Evolutionary conservation across 371 early-diverging fungal species (phyloP), one percentile per base, ranked within the genome.

Genomic region (Lichtheimia hyalospora): DNA sequence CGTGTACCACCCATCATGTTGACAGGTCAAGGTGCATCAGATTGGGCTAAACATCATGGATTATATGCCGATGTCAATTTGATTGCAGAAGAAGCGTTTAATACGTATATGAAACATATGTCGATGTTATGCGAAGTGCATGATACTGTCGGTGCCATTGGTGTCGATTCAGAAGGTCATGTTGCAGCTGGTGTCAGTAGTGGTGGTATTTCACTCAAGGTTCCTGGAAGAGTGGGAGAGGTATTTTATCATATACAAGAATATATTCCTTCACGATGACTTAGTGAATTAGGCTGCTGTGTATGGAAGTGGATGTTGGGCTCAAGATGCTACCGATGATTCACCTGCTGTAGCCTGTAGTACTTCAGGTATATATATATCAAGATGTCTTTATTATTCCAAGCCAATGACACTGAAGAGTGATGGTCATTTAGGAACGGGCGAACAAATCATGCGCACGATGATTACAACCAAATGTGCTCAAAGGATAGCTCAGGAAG

Each of bases 121-220:
- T 43, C 54, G 16, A 57, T 54, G 44, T 54, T 69, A n/a, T 18
- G 60, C 5, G 66, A 57, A 39, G 42, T 58, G 40, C 79, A 87
- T 58, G 96, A 96, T 66, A 96, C 96, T 10, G 95, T 96, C 0
- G 96, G 96, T 1, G 93, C 92, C 0, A 84, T 96, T 43, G 89
- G 86, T 24, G 66, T 93, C 1, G 95, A 95, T 62, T 18, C 27
- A 0, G 18, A 55, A 3, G 94, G 93, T 1, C 74, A 82, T 42
- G 71, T 92, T 2, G 85, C 89, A 0, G 75, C 93, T 1, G 94
- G 90, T 5, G 95, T 94, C 1, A 91, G 92, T 61, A 90, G 90
- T 50, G 96, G 96, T 14, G 96, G 96, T 0, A 92, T 95, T 46
- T 86, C 92, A 2, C 75, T 95, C 25, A 93, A 94, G 68, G 72